These are phyloP conservation scores for Chaetomium sp. DNA, from an alignment of 2,329 filamentous ascomycete species.

Conservation along the genomic window DNA sequence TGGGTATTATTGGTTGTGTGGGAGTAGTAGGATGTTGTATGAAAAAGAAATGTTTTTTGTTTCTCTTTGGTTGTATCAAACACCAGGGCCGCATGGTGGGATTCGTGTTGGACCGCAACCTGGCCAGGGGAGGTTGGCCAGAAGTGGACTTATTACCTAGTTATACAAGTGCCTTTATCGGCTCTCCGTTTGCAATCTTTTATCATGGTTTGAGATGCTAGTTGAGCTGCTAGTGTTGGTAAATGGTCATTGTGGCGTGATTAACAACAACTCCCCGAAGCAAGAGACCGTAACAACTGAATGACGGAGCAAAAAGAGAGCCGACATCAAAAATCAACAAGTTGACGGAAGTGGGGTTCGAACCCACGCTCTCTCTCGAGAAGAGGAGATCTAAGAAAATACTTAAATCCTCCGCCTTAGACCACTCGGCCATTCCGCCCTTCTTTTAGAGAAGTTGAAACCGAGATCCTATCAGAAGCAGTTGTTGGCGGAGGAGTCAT, in stretches of 20 bases:
- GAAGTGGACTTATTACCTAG: background rate
- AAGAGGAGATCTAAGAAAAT: constrained; percentile 31
- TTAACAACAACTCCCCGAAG: background rate
- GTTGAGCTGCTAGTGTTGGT: background rate
- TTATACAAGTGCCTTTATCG: background rate
- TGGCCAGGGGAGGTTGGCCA: background rate
- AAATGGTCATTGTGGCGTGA: too few species aligned
- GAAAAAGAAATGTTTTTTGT: constrained; percentile 23
- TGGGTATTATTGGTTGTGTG: constrained; percentile 24
- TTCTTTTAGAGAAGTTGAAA: constrained; percentile 11
- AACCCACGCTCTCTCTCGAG: constrained; percentile 33
- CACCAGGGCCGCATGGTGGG: background rate
- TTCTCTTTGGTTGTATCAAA: constrained; percentile 14
- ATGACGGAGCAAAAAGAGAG: background rate
- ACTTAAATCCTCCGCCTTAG: constrained; percentile 34
- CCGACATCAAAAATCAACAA: constrained; percentile 19
- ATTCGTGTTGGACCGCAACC: background rate
- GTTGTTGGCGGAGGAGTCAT: background rate
- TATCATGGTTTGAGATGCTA: background rate
- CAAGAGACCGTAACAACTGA: background rate
- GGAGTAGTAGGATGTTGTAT: constrained; percentile 25
- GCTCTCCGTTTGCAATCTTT: background rate
- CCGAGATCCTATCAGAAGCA: constrained; percentile 19
- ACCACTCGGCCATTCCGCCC: constrained; percentile 32
- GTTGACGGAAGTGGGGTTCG: constrained; percentile 32